These are phyloP conservation scores for Claviceps spartinae DNA, from an alignment of 2,329 filamentous ascomycete genomes.

Conservation along the genomic window DNA sequence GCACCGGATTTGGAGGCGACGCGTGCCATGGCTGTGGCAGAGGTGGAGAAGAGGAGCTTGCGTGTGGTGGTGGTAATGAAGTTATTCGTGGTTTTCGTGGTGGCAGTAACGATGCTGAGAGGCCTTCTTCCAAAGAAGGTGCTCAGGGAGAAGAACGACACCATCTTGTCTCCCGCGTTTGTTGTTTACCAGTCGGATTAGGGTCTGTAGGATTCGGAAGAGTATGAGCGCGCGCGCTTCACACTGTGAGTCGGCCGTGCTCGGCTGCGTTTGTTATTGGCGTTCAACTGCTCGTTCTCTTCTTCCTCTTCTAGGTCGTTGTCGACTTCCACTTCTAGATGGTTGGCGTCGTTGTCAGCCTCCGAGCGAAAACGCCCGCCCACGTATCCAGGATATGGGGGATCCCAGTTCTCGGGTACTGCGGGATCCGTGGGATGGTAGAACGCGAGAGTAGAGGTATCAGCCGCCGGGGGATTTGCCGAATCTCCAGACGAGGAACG, in stretches of 20 bases:
- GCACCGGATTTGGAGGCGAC: constrained; percentile 13
- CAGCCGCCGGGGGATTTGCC: neutral
- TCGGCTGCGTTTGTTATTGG: neutral
- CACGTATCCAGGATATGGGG: neutral
- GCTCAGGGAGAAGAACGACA: constrained; percentile 16
- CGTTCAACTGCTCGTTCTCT: neutral
- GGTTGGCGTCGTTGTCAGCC: neutral
- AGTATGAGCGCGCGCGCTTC: neutral
- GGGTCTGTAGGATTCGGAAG: neutral
- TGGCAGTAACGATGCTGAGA: neutral
- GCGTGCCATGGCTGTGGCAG: constrained; percentile 18
- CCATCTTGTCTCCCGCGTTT: constrained; percentile 9
- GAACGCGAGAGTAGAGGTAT: no score
- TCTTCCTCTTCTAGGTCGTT: neutral
- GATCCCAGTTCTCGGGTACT: neutral
- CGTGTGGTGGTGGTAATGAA: constrained; percentile 8
- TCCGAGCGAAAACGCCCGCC: neutral
- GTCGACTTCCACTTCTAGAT: neutral
- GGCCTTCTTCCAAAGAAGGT: constrained; percentile 14
- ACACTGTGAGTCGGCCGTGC: neutral
- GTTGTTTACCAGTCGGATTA: neutral
- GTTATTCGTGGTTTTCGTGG: neutral
- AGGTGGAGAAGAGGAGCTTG: constrained; percentile 18
- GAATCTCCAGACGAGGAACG: neutral
- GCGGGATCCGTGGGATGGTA: neutral